Evolutionary conservation across 768 basidiomycete genomes (phyloP), one percentile per base, ranked within the genome.

Genomic region (button mushroom (Agaricus bisporus)): DNA sequence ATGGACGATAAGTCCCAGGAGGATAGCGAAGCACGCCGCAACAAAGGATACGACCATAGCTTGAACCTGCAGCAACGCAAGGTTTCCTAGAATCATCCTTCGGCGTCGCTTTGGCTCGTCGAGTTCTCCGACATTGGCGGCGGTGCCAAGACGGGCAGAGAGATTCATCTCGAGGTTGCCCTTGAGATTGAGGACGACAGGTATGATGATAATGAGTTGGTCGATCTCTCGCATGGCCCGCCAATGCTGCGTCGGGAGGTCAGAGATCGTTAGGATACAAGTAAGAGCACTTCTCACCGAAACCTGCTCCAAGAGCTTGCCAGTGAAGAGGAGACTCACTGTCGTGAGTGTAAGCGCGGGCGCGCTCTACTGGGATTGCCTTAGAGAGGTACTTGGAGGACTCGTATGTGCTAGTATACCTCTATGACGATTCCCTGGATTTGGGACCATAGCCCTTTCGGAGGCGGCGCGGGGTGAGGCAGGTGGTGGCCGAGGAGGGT

Each of bases 101-200:
- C 80, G 77, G 3, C 91, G 81, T 7, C 72, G 74, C 2, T 66
- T 60, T 0, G 83, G 81, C 32, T 84, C 79, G 65, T 98, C 93
- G 4, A 99, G 82, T 56, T 93, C 83, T 41, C 95, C 95, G 48
- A 95, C 85, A 60, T 98, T 97, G 5, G 95, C 89, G 1, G 94
- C 88, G 0, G 97, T 99, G 1, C 90, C 88, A n/a, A 99, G 77
- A 12, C 95, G 81, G 0, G 97, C 93, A 3, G 94, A 95, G 6
- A 99, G 83, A 59, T 97, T 98, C 95, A 98, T 98, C 69, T 98
- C 97, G 36, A 98, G 80, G 63, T 99, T 92, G n/a, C 95, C 97
- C 63, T 97, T 98, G 53, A 99, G 81, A 61, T 98, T 98, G 58
- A 92, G 79, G 17, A 98, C 74, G 56, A 95, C 93, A 10, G 95